Conservation (phyloP, 78 protist genomes). For the Parvularia atlantis region DNA sequence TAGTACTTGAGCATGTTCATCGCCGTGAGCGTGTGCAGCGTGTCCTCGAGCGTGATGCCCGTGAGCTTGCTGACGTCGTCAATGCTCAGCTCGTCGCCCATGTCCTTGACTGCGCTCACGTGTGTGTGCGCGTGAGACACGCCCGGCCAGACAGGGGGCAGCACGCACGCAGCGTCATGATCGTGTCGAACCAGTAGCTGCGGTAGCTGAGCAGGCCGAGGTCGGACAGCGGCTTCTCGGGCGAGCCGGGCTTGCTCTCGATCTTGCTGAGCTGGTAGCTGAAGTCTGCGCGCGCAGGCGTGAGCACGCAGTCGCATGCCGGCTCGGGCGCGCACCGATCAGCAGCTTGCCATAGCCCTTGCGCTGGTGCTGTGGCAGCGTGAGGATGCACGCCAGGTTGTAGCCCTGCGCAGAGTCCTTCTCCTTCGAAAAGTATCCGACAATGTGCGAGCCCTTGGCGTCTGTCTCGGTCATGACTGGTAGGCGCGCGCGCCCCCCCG, state of each 20-base stretch:
- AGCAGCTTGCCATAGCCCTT: conserved; percentile 72
- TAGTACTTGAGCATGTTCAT: conserved; percentile 2
- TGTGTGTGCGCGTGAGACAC: too few species aligned
- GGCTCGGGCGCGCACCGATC: conserved; percentile 21
- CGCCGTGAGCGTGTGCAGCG: conserved; percentile 2
- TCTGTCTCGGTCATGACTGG: conserved; percentile 1
- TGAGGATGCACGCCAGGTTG: conserved; percentile 81
- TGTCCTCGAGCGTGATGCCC: conserved; percentile 25
- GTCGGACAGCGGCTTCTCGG: conserved; percentile 84
- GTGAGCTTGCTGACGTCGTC: conserved; percentile 16
- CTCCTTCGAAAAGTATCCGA: conserved; percentile 81
- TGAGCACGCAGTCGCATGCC: too few species aligned
- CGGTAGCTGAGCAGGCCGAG: conserved; percentile 63
- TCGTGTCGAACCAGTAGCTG: conserved; percentile 35
- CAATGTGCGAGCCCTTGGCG: conserved; percentile 39
- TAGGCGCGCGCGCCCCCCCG: not conserved
- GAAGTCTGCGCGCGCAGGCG: not conserved
- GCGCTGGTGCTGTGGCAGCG: conserved; percentile 70
- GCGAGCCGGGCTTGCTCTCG: conserved; percentile 64
- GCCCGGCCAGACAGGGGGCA: not conserved
- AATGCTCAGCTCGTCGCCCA: not conserved
- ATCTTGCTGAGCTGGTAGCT: conserved; percentile 53
- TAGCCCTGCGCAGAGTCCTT: conserved; percentile 37
- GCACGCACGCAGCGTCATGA: not conserved
- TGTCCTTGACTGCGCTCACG: not conserved